Evolutionary conservation across 441 rosid genomes (phyloP).

Genomic region (Biscutella auriculata): DNA sequence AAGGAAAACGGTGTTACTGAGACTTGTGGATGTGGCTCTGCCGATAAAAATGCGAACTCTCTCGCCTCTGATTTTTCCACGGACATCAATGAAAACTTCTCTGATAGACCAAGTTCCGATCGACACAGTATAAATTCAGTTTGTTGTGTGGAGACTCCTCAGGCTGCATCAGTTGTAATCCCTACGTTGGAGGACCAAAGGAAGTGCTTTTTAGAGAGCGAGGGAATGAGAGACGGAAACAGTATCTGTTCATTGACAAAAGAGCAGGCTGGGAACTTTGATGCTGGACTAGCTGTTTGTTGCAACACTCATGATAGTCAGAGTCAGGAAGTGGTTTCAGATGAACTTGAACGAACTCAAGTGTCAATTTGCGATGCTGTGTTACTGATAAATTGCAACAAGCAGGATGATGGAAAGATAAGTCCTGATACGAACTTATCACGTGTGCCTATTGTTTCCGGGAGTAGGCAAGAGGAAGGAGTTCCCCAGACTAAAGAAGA

Average conservation of each 20-base stretch:
- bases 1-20: slow-evolving; percentile 20
- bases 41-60: slow-evolving; percentile 17
- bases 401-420: slow-evolving; percentile 14
- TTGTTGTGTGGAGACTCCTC: slow-evolving; percentile 6
- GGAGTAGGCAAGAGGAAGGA: slow-evolving; percentile 14
- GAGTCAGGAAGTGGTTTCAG: slow-evolving; percentile 10
- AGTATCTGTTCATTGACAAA: not conserved
- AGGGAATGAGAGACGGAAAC: slow-evolving; percentile 3
- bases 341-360: slow-evolving; percentile 1
- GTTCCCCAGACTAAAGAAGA: slow-evolving; percentile 5
- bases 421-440: not conserved
- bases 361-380: not conserved
- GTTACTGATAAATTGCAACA: slow-evolving; percentile 12
- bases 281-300: slow-evolving; percentile 5
- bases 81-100: slow-evolving; percentile 1
- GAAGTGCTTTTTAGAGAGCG: slow-evolving; percentile 7
- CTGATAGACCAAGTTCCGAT: slow-evolving; percentile 1
- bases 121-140: not conserved
- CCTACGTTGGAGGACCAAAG: not conserved
- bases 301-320: slow-evolving; percentile 4
- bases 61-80: slow-evolving; percentile 6
- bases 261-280: slow-evolving; percentile 9
- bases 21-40: slow-evolving; percentile 8
- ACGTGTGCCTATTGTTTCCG: not conserved
- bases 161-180: slow-evolving; percentile 6